These are phyloP conservation scores for Stephania japonica DNA, from an alignment of 164 flowering plant genomes.

Conservation along the genomic window DNA sequence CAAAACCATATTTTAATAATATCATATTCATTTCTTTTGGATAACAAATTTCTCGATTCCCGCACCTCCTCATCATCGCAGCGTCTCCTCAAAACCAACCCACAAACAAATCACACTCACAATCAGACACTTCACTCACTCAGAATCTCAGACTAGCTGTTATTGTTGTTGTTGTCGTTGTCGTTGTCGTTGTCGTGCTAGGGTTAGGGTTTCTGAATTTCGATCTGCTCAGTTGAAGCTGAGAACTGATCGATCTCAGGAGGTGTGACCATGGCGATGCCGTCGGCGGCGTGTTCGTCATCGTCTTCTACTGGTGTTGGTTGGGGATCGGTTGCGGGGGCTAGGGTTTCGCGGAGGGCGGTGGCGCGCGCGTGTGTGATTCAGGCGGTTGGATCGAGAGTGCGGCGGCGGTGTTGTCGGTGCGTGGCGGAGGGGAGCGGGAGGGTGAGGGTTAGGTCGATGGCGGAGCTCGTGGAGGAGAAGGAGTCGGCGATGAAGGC, in stretches of 20 bases:
- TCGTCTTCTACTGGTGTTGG: slow-evolving; percentile 12
- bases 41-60: slow-evolving; percentile 12
- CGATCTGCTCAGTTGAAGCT: neutral
- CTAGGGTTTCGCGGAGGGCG: slow-evolving; percentile 21
- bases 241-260: neutral
- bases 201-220: neutral
- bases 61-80: slow-evolving; percentile 9
- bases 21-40: neutral
- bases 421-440: slow-evolving; percentile 8
- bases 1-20: no score
- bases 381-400: slow-evolving; percentile 8
- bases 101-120: no score
- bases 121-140: no score
- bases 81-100: slow-evolving; percentile 1
- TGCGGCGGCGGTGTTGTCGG: slow-evolving; percentile 7
- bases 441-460: slow-evolving; percentile 25
- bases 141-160: neutral
- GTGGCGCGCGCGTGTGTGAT: slow-evolving; percentile 1
- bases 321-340: slow-evolving; percentile 12
- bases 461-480: slow-evolving; percentile 40
- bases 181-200: neutral
- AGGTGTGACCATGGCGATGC: slow-evolving; percentile 21
- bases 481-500: slow-evolving; percentile 16
- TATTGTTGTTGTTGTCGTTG: neutral
- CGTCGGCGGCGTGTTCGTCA: slow-evolving; percentile 13